Evolutionary conservation across 441 rosid species (phyloP), one percentile per base, ranked within the genome.

Genomic region (Kokia cookei): DNA sequence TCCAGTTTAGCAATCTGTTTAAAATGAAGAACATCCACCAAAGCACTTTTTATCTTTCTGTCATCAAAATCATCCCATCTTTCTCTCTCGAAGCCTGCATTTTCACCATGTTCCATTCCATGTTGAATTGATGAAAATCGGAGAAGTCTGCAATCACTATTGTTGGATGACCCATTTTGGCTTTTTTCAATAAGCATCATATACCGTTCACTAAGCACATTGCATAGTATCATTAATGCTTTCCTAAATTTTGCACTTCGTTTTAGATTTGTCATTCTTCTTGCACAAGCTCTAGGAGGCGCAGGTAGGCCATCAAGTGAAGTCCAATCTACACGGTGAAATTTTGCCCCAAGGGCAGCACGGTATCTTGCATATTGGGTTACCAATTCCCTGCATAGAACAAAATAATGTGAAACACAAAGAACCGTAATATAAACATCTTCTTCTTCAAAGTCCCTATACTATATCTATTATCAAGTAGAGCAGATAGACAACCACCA

Each of bases 31-130:
- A 87, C 89, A 81, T 86, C 91, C 82, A 85, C 91, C 66, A 94
- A 80, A 68, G 88, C 90, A 74, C 78, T 83, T 76, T 84, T 84
- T 83, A 90, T 77, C 76, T 73, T 79, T 71, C 76, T 74, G 65
- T 90, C 91, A 81, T 69, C 79, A 81, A 94, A 94, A 86, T 92
- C 93, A 87, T 94, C 99, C 99, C 99, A 96, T 65, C 50, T 81
- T 68, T 86, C 85, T 78, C 80, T 93, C 77, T 81, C 86, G 76
- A 73, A 80, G 76, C 74, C 77, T 14, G 64, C 70, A 74, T 69
- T 86, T 75, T 81, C 85, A 76, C 78, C 80, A 76, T 75, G 65
- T 73, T 84, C 85, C 69, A 63, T 75, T 66, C 59, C 78, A 58
- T 69, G 75, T 69, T 77, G 71, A 65, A 43, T 75, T 61, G 74